phyloP scores from a whole-genome alignment of 2,329 filamentous ascomycete genomes.

The Coniella lustricola region DNA sequence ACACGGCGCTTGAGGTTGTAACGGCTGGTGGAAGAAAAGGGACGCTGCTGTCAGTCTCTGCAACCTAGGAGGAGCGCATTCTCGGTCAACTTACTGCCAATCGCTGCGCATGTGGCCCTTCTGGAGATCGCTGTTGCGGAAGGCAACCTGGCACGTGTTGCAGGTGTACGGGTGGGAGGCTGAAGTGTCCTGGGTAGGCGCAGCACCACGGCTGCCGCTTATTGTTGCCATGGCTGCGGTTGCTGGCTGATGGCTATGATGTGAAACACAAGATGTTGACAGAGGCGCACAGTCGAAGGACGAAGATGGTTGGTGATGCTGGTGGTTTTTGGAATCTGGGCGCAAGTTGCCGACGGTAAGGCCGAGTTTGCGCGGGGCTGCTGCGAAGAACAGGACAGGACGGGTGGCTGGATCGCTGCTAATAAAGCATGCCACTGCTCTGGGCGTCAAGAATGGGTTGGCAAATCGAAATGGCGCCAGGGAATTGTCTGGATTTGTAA shows the following conservation, averaged over 20 bases:
- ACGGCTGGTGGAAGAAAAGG: constrained; percentile 46
- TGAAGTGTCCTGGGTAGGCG: constrained; percentile 26
- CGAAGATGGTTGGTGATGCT: background rate
- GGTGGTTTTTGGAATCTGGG: no score
- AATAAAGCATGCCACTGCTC: background rate
- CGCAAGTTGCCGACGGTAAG: no score
- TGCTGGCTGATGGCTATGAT: no score
- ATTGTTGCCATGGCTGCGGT: constrained; percentile 48
- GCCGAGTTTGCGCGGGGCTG: no score
- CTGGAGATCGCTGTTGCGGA: constrained; percentile 88
- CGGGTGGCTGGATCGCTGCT: no score
- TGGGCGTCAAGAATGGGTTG: background rate
- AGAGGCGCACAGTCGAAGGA: background rate
- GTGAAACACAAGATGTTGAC: background rate
- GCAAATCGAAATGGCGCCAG: background rate
- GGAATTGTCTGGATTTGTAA: constrained; percentile 9
- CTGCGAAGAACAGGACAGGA: no score
- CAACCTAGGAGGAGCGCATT: no score
- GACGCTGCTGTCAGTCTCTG: constrained; percentile 22
- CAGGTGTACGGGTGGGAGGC: constrained; percentile 86
- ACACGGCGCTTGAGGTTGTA: constrained; percentile 96
- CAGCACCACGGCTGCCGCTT: constrained; percentile 28
- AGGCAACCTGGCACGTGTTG: constrained; percentile 96
- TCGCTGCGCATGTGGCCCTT: constrained; percentile 96
- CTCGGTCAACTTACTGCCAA: constrained; percentile 91